Evolutionary conservation across 225 moss, liverwort and hornwort species (phyloP), one percentile per base, ranked within the genome.

Genomic region (Polytrichum commune): DNA sequence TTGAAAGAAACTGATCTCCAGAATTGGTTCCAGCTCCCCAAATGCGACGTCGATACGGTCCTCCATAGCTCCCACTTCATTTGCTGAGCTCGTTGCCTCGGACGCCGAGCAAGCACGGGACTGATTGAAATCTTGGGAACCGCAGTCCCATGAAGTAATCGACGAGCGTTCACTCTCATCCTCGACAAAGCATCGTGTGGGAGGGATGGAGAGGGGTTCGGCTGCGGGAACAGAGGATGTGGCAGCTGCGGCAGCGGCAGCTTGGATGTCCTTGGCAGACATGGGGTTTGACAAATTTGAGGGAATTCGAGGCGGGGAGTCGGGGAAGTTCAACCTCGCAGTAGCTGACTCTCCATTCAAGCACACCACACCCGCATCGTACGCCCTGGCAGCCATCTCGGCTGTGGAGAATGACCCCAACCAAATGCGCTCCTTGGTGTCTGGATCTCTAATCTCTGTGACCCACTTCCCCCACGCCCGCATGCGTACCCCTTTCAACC

Each of bases 381-480:
- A 46, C 0, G 46, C 46, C 46, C 46, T 46, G 46, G 46, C 46
- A 3, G 46, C 46, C 46, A 46, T 46, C 1, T 46, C 46, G 0
- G 46, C 60, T 46, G 46, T 46, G 46, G 46, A 10, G 38, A 38
- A 38, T 13, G 38, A 38, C 38, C 38, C 38, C 38, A 38, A 38
- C 65, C 65, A 66, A 19, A 66, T 66, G 19, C 65, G 65, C 27
- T 27, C n/a, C 30, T 32, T 66, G 29, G 27, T 66, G 20, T 28
- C 30, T 5, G 65, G 32, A 3, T 66, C 70, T 28, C 70, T 61
- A 60, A 61, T 71, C 35, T 71, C 70, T 1, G 70, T 60, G 28
- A 71, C 70, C 70, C 70, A 71, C 33, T 71, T 71, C 60, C 70
- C 70, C 70, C 70, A 71, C 16, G 33, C 60, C 23, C 70, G 58